Conservation (phyloP, 2,329 filamentous ascomycete species). For the Colletotrichum tropicale region DNA sequence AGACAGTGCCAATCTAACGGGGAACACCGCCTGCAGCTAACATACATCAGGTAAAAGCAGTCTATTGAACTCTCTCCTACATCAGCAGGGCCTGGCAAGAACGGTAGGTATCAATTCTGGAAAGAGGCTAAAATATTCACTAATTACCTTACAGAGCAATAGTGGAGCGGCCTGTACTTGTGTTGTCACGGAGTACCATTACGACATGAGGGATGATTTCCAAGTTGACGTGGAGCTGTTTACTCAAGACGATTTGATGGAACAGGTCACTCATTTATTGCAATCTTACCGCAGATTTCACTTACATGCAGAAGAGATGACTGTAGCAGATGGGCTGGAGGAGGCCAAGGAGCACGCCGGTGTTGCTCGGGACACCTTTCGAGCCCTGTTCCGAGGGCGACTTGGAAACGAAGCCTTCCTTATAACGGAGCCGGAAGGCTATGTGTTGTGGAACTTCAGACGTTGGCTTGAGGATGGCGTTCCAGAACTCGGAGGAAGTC, state of each 20-base stretch:
- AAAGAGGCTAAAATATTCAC: neutral
- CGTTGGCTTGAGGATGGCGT: neutral
- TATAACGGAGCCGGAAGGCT: slow-evolving; percentile 15
- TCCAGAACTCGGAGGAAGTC: neutral
- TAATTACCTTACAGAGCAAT: slow-evolving; percentile 37
- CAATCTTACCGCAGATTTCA: slow-evolving; percentile 40
- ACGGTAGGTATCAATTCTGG: slow-evolving; percentile 36
- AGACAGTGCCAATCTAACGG: neutral
- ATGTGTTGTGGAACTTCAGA: slow-evolving; percentile 25
- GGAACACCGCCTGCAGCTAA: neutral
- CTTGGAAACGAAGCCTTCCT: slow-evolving; percentile 26
- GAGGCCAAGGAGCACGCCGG: slow-evolving; percentile 30
- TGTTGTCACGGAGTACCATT: slow-evolving; percentile 50
- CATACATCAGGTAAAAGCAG: slow-evolving; percentile 47
- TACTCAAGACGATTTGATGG: slow-evolving; percentile 29
- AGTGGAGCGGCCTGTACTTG: slow-evolving; percentile 51
- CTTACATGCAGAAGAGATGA: slow-evolving; percentile 23
- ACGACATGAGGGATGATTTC: slow-evolving; percentile 35
- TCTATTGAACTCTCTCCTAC: slow-evolving; percentile 52
- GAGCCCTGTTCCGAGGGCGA: slow-evolving; percentile 36
- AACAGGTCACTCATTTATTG: slow-evolving; percentile 40
- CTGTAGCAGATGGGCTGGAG: neutral
- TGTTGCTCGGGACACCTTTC: slow-evolving; percentile 41
- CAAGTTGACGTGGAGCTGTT: slow-evolving; percentile 39
- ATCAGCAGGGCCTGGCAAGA: slow-evolving; percentile 41